These are phyloP conservation scores for Delitschia confertaspora DNA, from an alignment of 495 filamentous ascomycete genomes.

Conservation along the genomic window DNA sequence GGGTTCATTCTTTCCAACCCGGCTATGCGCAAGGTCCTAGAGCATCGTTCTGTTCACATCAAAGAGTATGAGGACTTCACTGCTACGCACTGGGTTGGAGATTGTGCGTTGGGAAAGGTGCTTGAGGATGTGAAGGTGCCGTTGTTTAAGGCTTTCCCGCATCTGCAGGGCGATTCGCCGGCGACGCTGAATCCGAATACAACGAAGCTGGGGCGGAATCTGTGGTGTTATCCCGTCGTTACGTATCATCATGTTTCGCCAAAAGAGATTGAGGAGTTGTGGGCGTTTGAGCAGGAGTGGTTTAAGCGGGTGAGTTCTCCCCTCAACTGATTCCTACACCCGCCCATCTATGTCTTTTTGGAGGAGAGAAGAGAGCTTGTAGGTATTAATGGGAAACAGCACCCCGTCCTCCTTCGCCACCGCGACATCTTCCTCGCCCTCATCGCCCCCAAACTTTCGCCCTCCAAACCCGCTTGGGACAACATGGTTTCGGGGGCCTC, in stretches of 20 bases:
- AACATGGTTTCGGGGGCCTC: slow-evolving; percentile 13
- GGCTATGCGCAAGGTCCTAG: slow-evolving; percentile 16
- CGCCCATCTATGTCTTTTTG: too few relatives aligned
- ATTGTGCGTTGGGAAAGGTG: slow-evolving; percentile 22
- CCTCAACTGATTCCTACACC: background rate
- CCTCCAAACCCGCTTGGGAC: slow-evolving; percentile 11
- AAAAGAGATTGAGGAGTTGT: slow-evolving; percentile 16
- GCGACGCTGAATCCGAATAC: slow-evolving; percentile 15
- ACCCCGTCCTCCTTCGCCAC: slow-evolving; percentile 18
- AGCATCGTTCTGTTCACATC: slow-evolving; percentile 17
- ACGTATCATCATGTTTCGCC: slow-evolving; percentile 25
- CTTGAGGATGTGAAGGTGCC: slow-evolving; percentile 22
- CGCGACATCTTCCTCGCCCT: slow-evolving; percentile 21
- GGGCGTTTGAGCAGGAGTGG: slow-evolving; percentile 23
- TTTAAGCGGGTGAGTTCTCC: slow-evolving; percentile 16
- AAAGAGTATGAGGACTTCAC: slow-evolving; percentile 25
- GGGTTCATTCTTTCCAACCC: slow-evolving; percentile 25
- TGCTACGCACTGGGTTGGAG: slow-evolving; percentile 19
- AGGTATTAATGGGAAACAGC: slow-evolving; percentile 13
- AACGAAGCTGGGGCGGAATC: slow-evolving; percentile 15
- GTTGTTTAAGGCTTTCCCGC: slow-evolving; percentile 17
- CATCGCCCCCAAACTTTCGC: slow-evolving; percentile 9
- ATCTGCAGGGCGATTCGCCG: slow-evolving; percentile 23
- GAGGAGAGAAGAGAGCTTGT: background rate
- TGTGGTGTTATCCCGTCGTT: slow-evolving; percentile 22